phyloP scores from a whole-genome alignment of 257 asterid genomes.

The Lycium barbarum region DNA sequence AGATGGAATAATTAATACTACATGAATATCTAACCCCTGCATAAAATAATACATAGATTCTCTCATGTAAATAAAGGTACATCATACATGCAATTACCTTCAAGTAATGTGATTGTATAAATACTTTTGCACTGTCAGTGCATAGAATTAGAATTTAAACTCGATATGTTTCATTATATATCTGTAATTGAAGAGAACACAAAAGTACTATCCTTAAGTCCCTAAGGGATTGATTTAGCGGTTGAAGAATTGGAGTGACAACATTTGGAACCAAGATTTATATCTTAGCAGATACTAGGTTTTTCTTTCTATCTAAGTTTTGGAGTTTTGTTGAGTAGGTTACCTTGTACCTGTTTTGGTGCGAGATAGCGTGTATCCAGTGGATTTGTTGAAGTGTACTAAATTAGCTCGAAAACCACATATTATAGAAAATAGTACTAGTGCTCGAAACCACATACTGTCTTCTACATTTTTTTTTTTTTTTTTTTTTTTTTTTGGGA shows the following conservation, averaged over 20 bases:
- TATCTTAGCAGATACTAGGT: not conserved
- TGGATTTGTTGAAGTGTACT: not conserved
- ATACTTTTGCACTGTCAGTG: not conserved
- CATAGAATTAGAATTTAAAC: not conserved
- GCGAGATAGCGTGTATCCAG: not conserved
- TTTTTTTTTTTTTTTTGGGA: not conserved
- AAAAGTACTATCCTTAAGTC: not conserved
- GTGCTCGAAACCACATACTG: too few species aligned
- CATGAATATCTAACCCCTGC: too few species aligned
- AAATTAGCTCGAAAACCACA: not conserved
- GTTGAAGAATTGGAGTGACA: conserved; percentile 8
- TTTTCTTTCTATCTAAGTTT: not conserved
- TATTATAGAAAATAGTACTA: not conserved
- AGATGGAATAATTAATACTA: too few species aligned
- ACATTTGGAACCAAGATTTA: not conserved
- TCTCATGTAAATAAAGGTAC: too few species aligned
- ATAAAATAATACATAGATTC: too few species aligned
- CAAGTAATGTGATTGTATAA: not conserved
- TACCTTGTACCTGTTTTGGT: not conserved
- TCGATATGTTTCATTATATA: not conserved
- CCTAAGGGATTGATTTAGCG: not conserved
- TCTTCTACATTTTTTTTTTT: not conserved
- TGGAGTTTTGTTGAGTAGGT: not conserved
- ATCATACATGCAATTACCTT: not conserved
- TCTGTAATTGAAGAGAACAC: conserved; percentile 18